Evolutionary conservation across 176 grass and related monocot species (phyloP).

Genomic region (Eleusine indica): DNA sequence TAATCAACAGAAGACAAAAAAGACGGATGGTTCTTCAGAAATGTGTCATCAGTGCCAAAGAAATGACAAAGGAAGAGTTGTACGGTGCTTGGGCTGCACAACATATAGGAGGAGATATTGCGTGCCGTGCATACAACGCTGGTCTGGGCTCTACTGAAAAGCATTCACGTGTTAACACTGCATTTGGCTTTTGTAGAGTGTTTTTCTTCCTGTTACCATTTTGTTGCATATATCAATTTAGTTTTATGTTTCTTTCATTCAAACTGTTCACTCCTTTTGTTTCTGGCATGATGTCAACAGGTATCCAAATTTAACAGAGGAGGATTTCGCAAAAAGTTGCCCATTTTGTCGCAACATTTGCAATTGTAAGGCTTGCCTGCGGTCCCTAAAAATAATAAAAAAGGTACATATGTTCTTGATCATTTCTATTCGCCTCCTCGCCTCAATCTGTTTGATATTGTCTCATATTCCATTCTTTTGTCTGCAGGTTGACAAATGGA

Average conservation of each 20-base stretch:
- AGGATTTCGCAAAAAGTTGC: constrained; percentile 43
- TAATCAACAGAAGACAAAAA: too few species aligned
- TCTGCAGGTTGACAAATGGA: not conserved
- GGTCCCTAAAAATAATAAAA: not conserved
- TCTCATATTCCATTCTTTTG: too few species aligned
- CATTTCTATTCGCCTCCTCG: too few species aligned
- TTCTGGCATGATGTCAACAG: constrained; percentile 25
- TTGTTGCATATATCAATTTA: too few species aligned
- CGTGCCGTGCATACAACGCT: constrained; percentile 56
- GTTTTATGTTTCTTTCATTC: too few species aligned
- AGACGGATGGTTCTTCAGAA: not conserved
- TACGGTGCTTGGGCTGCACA: constrained; percentile 49
- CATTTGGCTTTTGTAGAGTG: too few species aligned
- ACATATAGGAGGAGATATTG: constrained; percentile 58
- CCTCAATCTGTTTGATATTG: too few species aligned
- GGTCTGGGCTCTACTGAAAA: constrained; percentile 33
- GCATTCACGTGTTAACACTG: too few species aligned
- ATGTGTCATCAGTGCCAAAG: constrained; percentile 91
- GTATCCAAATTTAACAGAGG: constrained; percentile 65
- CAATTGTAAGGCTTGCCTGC: constrained; percentile 66
- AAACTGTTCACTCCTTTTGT: too few species aligned
- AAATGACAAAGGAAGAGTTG: constrained; percentile 60
- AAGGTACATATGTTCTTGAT: too few species aligned
- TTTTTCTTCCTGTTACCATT: too few species aligned
- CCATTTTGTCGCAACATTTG: constrained; percentile 55